Conservation (phyloP, 83 land plant genomes). For the Picea abies region DNA sequence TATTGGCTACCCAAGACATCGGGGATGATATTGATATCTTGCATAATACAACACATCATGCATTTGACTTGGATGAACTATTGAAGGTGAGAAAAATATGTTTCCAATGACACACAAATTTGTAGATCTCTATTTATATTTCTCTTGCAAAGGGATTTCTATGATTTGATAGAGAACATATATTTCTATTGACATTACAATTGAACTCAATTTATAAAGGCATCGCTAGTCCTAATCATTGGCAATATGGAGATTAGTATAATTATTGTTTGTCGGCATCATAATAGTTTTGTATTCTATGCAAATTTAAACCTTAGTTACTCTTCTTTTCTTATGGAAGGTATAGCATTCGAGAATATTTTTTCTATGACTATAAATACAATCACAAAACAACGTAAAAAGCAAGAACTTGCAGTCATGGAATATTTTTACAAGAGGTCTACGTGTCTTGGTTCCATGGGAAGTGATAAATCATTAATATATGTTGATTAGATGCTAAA, state of each 20-base stretch:
- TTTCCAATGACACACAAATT: not conserved
- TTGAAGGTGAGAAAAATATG: constrained; percentile 48
- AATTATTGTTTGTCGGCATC: too few species aligned
- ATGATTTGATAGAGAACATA: not conserved
- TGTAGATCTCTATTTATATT: not conserved
- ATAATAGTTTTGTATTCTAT: not conserved
- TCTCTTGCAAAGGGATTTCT: not conserved
- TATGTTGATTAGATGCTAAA: too few species aligned
- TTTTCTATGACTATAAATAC: too few species aligned
- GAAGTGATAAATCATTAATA: too few species aligned
- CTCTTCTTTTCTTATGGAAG: not conserved
- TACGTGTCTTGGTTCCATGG: too few species aligned
- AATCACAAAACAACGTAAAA: too few species aligned
- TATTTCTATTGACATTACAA: too few species aligned
- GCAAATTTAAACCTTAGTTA: not conserved
- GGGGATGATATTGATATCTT: constrained; percentile 77
- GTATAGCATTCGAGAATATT: too few species aligned
- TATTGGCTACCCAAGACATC: constrained; percentile 59
- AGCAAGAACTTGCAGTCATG: too few species aligned
- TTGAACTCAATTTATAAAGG: not conserved
- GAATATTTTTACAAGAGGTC: too few species aligned
- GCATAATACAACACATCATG: too few species aligned
- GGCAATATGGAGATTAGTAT: not conserved
- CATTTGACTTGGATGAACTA: constrained; percentile 65
- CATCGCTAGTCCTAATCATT: not conserved